Evolutionary conservation across 345 rosid genomes (phyloP), one percentile per base, ranked within the genome.

Genomic region (Lagerstroemia speciosa): DNA sequence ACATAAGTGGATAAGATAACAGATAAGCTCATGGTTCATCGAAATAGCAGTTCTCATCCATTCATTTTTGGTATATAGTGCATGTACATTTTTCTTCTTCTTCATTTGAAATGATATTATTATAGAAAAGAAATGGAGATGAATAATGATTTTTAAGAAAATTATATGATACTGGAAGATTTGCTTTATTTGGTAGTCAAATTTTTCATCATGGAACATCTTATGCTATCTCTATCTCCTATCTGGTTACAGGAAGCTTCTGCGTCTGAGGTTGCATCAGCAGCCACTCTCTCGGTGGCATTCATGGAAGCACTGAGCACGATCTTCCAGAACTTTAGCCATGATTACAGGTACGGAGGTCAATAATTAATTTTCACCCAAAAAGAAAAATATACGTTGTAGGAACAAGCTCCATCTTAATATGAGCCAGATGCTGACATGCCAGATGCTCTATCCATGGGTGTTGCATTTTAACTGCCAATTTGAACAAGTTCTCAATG

Each of bases 231-330:
- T 24, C 24, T 20, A 62, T 61, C 65, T 73, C 62, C 55, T 66
- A 14, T n/a, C n/a, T 52, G 63, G 34, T 74, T 37, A 76, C 75
- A 92, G 99, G 96, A 92, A 90, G 96, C 99, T 33, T 90, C 96
- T 45, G 86, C 98, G 11, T 83, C 97, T 53, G 89, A 85, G 67
- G 99, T 90, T 75, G 98, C 98, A 66, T 92, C 98, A 69, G 92
- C 98, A 71, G 98, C 96, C 55, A 89, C 97, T 7, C 78, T 95
- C 68, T 86, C 99, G 66, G 99, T 95, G 46, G 97, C 99, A 30
- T 92, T 89, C 75, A 95, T 95, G 99, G 94, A 92, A 89, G 98
- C 91, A 26, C 79, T 95, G 19, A 85, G 97, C 81, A 83, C 87
- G 26, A 34, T 87, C 73, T 95, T 95, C 61, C 87, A 90, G 86